Evolutionary conservation across 2,329 filamentous ascomycete species (phyloP).

Genomic region (Fonsecaea nubica): DNA sequence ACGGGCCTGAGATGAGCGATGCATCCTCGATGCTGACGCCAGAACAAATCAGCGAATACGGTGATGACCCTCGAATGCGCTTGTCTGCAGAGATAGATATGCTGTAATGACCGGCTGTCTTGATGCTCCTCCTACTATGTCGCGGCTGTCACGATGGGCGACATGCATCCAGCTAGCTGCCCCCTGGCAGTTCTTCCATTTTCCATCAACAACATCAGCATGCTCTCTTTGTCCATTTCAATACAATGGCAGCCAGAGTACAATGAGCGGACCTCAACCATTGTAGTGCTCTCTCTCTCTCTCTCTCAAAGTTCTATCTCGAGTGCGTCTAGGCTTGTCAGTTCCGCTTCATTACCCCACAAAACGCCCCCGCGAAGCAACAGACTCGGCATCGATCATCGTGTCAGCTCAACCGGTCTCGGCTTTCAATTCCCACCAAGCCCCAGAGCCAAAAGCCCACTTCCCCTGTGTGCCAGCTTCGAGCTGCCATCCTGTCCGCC

Average conservation of each 20-base stretch:
- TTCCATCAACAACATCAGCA: neutral
- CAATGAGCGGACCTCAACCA: neutral
- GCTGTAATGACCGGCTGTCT: neutral
- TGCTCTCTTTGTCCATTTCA: neutral
- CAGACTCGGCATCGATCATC: neutral
- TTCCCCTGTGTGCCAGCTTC: neutral
- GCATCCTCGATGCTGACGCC: neutral
- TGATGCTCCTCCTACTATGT: neutral
- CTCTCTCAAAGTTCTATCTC: neutral
- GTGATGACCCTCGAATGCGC: neutral
- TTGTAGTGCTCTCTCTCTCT: neutral
- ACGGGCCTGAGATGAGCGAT: neutral
- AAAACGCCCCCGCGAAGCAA: constrained; percentile 7
- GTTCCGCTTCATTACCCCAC: constrained; percentile 17
- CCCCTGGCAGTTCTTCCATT: neutral
- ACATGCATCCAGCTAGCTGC: neutral
- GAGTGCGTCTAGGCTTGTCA: neutral
- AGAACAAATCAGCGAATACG: neutral
- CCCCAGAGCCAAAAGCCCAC: neutral
- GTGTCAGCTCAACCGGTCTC: constrained; percentile 11
- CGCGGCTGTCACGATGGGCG: neutral
- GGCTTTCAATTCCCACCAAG: neutral
- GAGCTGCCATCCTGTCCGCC: constrained; percentile 10
- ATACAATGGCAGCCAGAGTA: neutral
- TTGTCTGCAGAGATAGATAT: neutral